phyloP scores from a whole-genome alignment of 768 basidiomycete genomes.

The Boletus tylopilopsis region DNA sequence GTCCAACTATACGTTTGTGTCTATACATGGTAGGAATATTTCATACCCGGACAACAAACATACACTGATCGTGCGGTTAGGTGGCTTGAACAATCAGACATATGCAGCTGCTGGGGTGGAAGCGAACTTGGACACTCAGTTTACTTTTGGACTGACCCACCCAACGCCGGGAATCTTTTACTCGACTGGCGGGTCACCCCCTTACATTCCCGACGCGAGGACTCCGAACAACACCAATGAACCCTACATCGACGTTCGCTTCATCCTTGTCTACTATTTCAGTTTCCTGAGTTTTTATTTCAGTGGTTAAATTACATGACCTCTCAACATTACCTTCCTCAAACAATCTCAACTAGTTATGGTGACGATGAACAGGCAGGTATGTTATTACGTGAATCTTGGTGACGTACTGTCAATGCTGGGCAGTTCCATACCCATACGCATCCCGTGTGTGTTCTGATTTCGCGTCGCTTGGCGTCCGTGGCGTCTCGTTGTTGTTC shows the following conservation, averaged over 20 bases:
- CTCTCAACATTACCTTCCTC: conserved; percentile 42
- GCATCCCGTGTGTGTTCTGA: conserved; percentile 54
- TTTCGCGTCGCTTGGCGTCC: conserved; percentile 66
- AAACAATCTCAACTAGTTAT: conserved; percentile 69
- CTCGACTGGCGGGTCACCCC: conserved; percentile 60
- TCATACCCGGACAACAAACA: background rate
- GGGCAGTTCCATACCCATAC: conserved; percentile 50
- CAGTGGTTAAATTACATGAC: conserved; percentile 63
- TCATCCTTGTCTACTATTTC: background rate
- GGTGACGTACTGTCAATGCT: background rate
- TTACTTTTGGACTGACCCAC: conserved; percentile 59
- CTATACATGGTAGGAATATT: conserved; percentile 46
- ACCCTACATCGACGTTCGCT: conserved; percentile 42
- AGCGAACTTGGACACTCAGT: conserved; percentile 66
- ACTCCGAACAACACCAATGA: conserved; percentile 45
- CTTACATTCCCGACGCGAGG: conserved; percentile 46
- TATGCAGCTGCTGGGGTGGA: conserved; percentile 52
- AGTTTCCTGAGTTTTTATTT: background rate
- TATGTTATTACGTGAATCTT: conserved; percentile 15
- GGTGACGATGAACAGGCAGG: conserved; percentile 71
- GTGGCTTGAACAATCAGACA: conserved; percentile 58
- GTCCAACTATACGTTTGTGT: conserved; percentile 49
- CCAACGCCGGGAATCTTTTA: conserved; percentile 60
- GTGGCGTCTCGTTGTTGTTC: conserved; percentile 63
- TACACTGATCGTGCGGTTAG: conserved; percentile 32